Evolutionary conservation across 371 early-diverging fungal species (phyloP).

Genomic region (Mucor racemosus): DNA sequence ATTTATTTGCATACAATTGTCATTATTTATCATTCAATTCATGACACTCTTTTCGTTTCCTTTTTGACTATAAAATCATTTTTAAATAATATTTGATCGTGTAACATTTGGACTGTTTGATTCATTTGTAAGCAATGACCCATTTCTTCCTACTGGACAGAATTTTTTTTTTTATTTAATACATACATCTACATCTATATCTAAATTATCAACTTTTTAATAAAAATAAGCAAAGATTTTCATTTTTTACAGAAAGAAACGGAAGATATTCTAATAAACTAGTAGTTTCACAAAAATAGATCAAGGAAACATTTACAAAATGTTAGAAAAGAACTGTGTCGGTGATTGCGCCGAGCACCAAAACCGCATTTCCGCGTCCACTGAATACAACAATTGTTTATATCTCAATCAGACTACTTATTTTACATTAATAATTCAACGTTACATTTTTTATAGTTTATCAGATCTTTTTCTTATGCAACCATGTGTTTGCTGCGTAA

Average conservation of each 20-base stretch:
- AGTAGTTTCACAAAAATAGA: not conserved
- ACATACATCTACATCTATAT: not conserved
- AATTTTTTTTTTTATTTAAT: not conserved
- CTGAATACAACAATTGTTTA: not conserved
- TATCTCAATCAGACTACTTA: too few species aligned
- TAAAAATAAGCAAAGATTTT: too few species aligned
- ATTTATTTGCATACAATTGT: too few species aligned
- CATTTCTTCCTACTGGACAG: not conserved
- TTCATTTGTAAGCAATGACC: conserved; percentile 10
- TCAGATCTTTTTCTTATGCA: not conserved
- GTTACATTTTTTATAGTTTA: not conserved
- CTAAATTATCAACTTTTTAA: not conserved
- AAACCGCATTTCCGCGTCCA: conserved; percentile 7
- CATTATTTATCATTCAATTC: too few species aligned
- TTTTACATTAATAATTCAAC: too few species aligned
- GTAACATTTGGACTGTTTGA: conserved; percentile 9
- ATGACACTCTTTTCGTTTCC: too few species aligned
- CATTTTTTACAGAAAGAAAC: not conserved
- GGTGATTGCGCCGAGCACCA: conserved; percentile 6
- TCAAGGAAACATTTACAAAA: too few species aligned
- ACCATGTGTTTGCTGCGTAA: not conserved
- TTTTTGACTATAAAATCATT: not conserved
- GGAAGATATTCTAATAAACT: not conserved
- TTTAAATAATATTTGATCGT: not conserved
- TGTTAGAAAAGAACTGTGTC: not conserved